These are phyloP conservation scores for Wickerhamomyces chaumierensis DNA, from an alignment of 805 yeast species.

Conservation along the genomic window DNA sequence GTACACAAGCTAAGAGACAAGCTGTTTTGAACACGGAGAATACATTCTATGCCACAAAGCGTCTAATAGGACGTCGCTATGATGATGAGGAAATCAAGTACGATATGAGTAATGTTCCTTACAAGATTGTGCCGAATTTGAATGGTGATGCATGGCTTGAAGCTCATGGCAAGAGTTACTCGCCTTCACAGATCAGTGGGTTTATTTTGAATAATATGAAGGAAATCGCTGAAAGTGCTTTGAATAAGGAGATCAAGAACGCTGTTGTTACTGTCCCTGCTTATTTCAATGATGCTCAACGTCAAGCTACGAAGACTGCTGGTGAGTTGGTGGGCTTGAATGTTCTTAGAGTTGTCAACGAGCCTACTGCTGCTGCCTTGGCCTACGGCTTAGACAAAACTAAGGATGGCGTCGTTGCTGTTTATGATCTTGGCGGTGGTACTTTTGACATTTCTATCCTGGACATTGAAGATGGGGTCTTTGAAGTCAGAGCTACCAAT, in stretches of 20 bases:
- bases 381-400: constrained; percentile 64
- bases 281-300: constrained; percentile 68
- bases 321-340: constrained; percentile 64
- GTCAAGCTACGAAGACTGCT: constrained; percentile 73
- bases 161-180: constrained; percentile 30
- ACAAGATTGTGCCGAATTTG: constrained; percentile 40
- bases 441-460: constrained; percentile 70
- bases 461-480: constrained; percentile 69
- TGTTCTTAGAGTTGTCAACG: constrained; percentile 64
- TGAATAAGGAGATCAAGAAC: constrained; percentile 37
- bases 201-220: constrained; percentile 52
- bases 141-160: constrained; percentile 65
- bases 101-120: constrained; percentile 54
- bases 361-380: constrained; percentile 79
- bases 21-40: constrained; percentile 65
- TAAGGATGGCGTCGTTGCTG: constrained; percentile 28
- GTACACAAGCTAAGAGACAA: constrained; percentile 68
- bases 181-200: constrained; percentile 69
- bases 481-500: constrained; percentile 73
- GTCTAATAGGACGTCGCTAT: constrained; percentile 66
- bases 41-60: constrained; percentile 73
- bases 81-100: constrained; percentile 60
- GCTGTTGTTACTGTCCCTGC: constrained; percentile 82
- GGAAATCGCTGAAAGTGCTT: constrained; percentile 42
- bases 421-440: constrained; percentile 73